Evolutionary conservation across 805 yeast genomes (phyloP), one percentile per base, ranked within the genome.

Genomic region (Saccharomycopsis fermentans): DNA sequence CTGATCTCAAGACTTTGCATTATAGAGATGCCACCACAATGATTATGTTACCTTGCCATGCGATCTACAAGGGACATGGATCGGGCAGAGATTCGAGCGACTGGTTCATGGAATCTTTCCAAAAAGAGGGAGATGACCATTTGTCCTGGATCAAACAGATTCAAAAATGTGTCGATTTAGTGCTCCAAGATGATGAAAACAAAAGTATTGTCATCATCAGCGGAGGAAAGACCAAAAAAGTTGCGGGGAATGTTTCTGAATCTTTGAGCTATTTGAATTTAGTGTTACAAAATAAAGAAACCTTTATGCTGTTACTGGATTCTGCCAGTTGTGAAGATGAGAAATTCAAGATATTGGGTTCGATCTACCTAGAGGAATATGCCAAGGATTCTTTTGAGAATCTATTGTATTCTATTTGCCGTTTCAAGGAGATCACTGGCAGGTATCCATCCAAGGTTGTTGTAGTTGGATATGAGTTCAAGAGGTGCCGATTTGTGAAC

Each of bases 361-460:
- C 73, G 53, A 69, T 84, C 0, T 61, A 73, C 5, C 70, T 82
- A 1, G 96, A 88, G 65, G 91, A 86, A 63, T 84, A 69, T 67
- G 90, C 96, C 0, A 71, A 89, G 43, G 96, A 88, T 68, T 86
- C 94, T 1, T 84, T 84, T 66, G 95, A 88, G 66, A 88, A 88
- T 68, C 78, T 87, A 5, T 60, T 86, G 2, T 86, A 81, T 68
- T 81, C 86, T 63, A 63, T 85, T 1, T 73, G 79, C 37, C 71
- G 81, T 55, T 87, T 76, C 66, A 68, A 77, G 34, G 82, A 83
- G 62, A 60, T 76, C 1, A 67, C 71, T 3, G 72, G 75, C 0
- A 24, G 8, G 0, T 84, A 77, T 61, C 95, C 96, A 0, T 51
- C 64, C 0, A 63, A 63, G 1, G 71, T 87, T 3, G 79, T 82